Conservation (phyloP, 495 filamentous ascomycete species). For the Penicillium coprophilum region DNA sequence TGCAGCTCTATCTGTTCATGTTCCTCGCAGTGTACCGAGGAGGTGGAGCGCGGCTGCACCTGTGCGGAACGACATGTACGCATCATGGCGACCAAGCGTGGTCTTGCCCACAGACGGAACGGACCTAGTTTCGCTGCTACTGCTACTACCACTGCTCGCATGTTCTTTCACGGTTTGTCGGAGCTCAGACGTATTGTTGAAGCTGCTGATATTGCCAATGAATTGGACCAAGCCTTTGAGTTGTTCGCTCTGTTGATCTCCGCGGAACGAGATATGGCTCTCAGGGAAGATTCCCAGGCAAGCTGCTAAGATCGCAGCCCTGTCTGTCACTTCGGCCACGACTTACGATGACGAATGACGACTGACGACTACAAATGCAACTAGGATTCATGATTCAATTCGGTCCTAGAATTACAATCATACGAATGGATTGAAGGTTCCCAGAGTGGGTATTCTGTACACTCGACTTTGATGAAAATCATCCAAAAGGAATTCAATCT, state of each 20-base stretch:
- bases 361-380: neutral
- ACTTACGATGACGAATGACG: neutral
- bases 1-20: conserved; percentile 37
- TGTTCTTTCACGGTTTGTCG: conserved; percentile 31
- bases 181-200: conserved; percentile 19
- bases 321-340: neutral
- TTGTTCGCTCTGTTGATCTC: conserved; percentile 31
- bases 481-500: neutral
- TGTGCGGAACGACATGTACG: conserved; percentile 41
- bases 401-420: neutral
- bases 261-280: conserved; percentile 22
- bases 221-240: conserved; percentile 23
- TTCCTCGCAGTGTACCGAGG: conserved; percentile 30
- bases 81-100: conserved; percentile 25
- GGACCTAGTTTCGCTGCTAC: conserved; percentile 23
- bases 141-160: conserved; percentile 27
- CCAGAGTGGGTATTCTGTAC: too few relatives aligned
- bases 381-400: neutral
- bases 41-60: conserved; percentile 33
- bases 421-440: too few relatives aligned
- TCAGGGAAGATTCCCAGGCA: neutral
- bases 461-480: neutral
- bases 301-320: neutral
- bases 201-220: conserved; percentile 19
- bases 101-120: conserved; percentile 10